Evolutionary conservation across 2,329 filamentous ascomycete species (phyloP), one percentile per base, ranked within the genome.

Genomic region (Thelonectria blattea): DNA sequence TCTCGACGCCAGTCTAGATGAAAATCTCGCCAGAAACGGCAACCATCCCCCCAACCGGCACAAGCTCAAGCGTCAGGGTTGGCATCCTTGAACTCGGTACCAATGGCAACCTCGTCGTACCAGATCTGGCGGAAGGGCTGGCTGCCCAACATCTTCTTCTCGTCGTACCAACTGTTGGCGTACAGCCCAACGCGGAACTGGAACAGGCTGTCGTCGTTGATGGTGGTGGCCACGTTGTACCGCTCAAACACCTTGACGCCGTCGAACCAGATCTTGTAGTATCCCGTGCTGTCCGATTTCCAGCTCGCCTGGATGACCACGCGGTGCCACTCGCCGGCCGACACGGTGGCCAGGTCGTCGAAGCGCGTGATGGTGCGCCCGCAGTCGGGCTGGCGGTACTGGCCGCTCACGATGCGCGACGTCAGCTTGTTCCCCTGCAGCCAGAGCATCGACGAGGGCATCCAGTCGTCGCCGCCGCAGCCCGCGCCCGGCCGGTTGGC

Each of bases 391-490:
- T 68, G 60, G 18, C 69, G 62, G 59, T 73, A 72, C 37, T 64
- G 59, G 5, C 71, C 72, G 47, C 62, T 69, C 50, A 72, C 63
- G 39, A 80, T 70, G 11, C 82, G 76, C 3, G 78, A 75, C 17
- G 71, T 68, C 7, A 83, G 76, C 71, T 79, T 74, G 67, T 79
- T 67, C 8, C 78, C 79, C 30, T 72, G 67, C 54, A 83, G 64
- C 77, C 78, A 83, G 42, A 84, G 61, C 81, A 83, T 81, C 55
- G 74, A 78, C 15, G 74, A 75, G 1, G 80, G 81, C 80, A 83
- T 82, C 65, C 72, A 83, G 56, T 78, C 75, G 60, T 83, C 78
- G 57, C 62, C 73, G 55, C 67, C 74, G 64, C 80, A 81, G 48
- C 73, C 72, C 3, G 76, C 73, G 61, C 77, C 75, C 1, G 71